Percentiles rank a stretch among this genome's conserved stretches.
These are phyloP conservation scores for Epichloe bromicola DNA, from an alignment of 2,329 filamentous ascomycete species.

Conservation along the genomic window DNA sequence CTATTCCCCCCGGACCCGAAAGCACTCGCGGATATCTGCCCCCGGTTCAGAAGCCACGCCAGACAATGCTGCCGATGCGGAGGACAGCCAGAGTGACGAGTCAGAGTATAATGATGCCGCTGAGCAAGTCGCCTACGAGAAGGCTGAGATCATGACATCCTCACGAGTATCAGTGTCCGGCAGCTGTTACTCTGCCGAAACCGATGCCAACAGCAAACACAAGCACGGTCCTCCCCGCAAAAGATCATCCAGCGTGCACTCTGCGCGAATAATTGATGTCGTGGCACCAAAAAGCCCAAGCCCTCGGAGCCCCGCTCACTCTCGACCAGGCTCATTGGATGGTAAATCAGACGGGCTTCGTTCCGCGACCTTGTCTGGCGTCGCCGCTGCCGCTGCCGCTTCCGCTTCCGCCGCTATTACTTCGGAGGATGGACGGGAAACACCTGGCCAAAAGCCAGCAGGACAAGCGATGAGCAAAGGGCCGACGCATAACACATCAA, in stretches of 20 bases:
- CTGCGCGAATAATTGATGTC: slow-evolving; percentile 46
- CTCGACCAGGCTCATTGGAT: slow-evolving; percentile 36
- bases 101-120: slow-evolving; percentile 29
- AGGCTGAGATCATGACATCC: slow-evolving; percentile 44
- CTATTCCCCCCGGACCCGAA: neutral
- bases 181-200: slow-evolving; percentile 34
- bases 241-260: slow-evolving; percentile 36
- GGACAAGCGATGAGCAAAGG: neutral
- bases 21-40: neutral
- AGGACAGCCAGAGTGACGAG: neutral
- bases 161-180: slow-evolving; percentile 42
- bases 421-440: slow-evolving; percentile 16
- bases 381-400: slow-evolving; percentile 24
- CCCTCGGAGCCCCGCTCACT: slow-evolving; percentile 35
- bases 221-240: slow-evolving; percentile 16
- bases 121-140: slow-evolving; percentile 37
- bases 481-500: neutral
- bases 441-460: neutral
- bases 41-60: neutral
- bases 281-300: slow-evolving; percentile 40
- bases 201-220: slow-evolving; percentile 32
- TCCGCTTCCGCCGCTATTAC: slow-evolving; percentile 22
- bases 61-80: neutral
- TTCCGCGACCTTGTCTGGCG: slow-evolving; percentile 26
- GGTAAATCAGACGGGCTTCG: slow-evolving; percentile 26